Evolutionary conservation across 495 filamentous ascomycete species (phyloP).

Genomic region (Chlorociboria aeruginascens): DNA sequence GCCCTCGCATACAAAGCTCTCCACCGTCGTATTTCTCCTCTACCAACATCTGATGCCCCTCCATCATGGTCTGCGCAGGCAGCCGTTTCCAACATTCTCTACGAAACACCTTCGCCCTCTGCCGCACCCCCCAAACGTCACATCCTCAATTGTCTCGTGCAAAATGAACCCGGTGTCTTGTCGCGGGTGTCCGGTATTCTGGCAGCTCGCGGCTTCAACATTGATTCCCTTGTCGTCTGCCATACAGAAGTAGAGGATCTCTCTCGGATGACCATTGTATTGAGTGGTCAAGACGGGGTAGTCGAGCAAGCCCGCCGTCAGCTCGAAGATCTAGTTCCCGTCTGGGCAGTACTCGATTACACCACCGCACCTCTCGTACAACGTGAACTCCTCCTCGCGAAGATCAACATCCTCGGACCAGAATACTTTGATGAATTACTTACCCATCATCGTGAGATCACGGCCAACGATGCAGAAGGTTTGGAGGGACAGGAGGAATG

Average conservation of each 20-base stretch:
- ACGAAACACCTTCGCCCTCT: slow-evolving; percentile 86
- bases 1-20: slow-evolving; percentile 96
- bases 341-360: slow-evolving; percentile 97
- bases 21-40: slow-evolving; percentile 73
- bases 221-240: slow-evolving; percentile 95
- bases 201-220: slow-evolving; percentile 95
- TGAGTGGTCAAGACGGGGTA: slow-evolving; percentile 90
- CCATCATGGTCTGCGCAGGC: slow-evolving; percentile 87
- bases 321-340: slow-evolving; percentile 90
- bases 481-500: slow-evolving; percentile 20
- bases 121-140: slow-evolving; percentile 80
- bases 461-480: slow-evolving; percentile 25
- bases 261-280: slow-evolving; percentile 96
- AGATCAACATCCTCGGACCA: slow-evolving; percentile 87
- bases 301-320: slow-evolving; percentile 95
- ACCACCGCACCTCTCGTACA: slow-evolving; percentile 88
- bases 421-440: slow-evolving; percentile 97
- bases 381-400: slow-evolving; percentile 89
- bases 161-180: slow-evolving; percentile 96
- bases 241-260: slow-evolving; percentile 96
- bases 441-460: slow-evolving; percentile 78
- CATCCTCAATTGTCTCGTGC: slow-evolving; percentile 94
- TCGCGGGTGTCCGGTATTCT: slow-evolving; percentile 94
- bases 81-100: slow-evolving; percentile 94
- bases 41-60: slow-evolving; percentile 57